A percentile compares a stretch with the other conserved stretches of the same genome.
These are phyloP conservation scores for Tylopilus sp. DNA, from an alignment of 1,284 basidiomycete genomes.

Conservation along the genomic window DNA sequence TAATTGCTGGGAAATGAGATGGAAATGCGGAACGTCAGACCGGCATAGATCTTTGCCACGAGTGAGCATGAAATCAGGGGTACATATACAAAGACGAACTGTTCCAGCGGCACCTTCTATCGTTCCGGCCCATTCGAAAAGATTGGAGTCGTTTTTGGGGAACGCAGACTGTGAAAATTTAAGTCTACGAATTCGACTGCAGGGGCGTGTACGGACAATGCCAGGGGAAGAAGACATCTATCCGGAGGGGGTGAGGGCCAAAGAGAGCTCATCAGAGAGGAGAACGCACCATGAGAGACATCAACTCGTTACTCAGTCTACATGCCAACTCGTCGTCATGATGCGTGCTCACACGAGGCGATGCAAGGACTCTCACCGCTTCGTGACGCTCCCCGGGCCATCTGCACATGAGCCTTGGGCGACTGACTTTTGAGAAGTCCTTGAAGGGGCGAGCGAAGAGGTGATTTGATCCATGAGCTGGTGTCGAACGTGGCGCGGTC, in stretches of 20 bases:
- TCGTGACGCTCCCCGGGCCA: constrained; percentile 70
- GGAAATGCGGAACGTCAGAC: constrained; percentile 72
- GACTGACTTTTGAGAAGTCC: constrained; percentile 52
- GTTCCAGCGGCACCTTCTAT: constrained; percentile 77
- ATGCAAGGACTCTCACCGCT: constrained; percentile 49
- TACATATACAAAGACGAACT: constrained; percentile 23
- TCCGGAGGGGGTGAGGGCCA: constrained; percentile 9
- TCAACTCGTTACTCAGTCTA: constrained; percentile 75
- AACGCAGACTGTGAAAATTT: constrained; percentile 64
- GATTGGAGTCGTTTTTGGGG: constrained; percentile 75
- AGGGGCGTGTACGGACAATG: constrained; percentile 50
- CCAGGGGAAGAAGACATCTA: constrained; percentile 84
- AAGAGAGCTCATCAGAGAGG: not conserved
- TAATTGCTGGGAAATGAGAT: constrained; percentile 82
- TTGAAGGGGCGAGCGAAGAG: constrained; percentile 56
- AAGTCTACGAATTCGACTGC: constrained; percentile 3
- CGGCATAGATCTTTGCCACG: constrained; percentile 62
- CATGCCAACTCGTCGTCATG: constrained; percentile 10
- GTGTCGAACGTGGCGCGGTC: too few relatives aligned
- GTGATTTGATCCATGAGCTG: constrained; percentile 79
- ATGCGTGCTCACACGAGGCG: constrained; percentile 5
- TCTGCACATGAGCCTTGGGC: constrained; percentile 48
- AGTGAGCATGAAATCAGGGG: constrained; percentile 1
- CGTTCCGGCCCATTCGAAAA: constrained; percentile 82
- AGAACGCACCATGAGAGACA: constrained; percentile 76